These are phyloP conservation scores for Candida glaebosa DNA, from an alignment of 805 yeast species.

Conservation along the genomic window DNA sequence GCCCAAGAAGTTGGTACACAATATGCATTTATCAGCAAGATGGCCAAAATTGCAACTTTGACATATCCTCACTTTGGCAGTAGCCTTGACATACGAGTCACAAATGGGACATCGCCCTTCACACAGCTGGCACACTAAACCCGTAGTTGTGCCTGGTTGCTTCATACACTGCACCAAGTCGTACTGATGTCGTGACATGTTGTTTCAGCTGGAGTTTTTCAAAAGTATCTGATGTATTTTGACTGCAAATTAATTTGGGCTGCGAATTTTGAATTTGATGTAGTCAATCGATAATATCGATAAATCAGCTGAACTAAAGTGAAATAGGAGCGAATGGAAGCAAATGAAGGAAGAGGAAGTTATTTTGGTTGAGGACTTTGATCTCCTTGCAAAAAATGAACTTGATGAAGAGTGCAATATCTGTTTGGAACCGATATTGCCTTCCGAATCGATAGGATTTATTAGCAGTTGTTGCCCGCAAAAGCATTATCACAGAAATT, in stretches of 20 bases:
- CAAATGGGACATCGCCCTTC: conserved; percentile 92
- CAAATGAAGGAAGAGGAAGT: not conserved
- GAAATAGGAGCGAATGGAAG: not conserved
- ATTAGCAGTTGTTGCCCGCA: conserved; percentile 37
- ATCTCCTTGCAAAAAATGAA: not conserved
- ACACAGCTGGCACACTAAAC: conserved; percentile 75
- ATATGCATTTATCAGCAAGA: conserved; percentile 61
- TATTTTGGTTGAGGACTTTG: not conserved
- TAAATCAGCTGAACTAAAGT: not conserved
- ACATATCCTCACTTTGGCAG: conserved; percentile 66
- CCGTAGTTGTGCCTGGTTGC: conserved; percentile 74
- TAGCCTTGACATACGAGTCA: conserved; percentile 78
- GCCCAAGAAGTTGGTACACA: conserved; percentile 67
- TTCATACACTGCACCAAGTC: conserved; percentile 82
- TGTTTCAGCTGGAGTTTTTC: not conserved
- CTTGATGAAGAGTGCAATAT: conserved; percentile 49
- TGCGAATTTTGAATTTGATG: too few relatives aligned
- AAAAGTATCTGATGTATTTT: not conserved
- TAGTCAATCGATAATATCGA: too few relatives aligned
- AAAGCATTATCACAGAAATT: conserved; percentile 55
- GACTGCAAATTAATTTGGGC: conserved; percentile 1
- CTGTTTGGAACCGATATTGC: conserved; percentile 42
- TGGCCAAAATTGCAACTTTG: conserved; percentile 83
- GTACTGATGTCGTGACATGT: conserved; percentile 86
- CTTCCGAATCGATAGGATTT: conserved; percentile 18